Conservation (phyloP, 2,329 filamentous ascomycete genomes). For the Aphanocladium album region DNA sequence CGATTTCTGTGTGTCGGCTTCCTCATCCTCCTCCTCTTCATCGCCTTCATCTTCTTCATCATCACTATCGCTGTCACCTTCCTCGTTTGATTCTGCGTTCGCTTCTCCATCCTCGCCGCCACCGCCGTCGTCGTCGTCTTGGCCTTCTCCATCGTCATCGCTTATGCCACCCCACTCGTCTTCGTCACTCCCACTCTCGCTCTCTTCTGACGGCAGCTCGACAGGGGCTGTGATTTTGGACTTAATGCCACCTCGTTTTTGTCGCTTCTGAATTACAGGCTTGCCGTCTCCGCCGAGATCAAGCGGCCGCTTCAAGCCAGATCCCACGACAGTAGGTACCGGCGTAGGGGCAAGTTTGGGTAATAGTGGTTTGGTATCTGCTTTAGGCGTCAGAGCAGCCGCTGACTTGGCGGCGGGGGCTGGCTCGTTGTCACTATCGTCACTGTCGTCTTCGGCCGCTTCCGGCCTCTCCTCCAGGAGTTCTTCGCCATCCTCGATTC, state of each 20-base stretch:
- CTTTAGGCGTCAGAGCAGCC: constrained; percentile 10
- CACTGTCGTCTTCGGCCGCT: constrained; percentile 26
- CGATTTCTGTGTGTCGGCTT: constrained; percentile 23
- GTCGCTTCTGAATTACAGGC: constrained; percentile 77
- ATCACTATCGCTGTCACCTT: constrained; percentile 25
- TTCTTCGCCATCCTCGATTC: constrained; percentile 51
- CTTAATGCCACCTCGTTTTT: constrained; percentile 61
- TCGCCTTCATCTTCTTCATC: constrained; percentile 30
- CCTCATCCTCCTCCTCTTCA: constrained; percentile 28
- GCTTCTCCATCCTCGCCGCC: constrained; percentile 23
- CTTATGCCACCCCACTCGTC: constrained; percentile 61
- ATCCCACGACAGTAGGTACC: constrained; percentile 46
- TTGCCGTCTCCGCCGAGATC: constrained; percentile 73
- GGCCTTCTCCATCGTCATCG: constrained; percentile 36
- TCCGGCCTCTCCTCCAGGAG: constrained; percentile 42
- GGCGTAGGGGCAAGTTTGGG: constrained; percentile 9
- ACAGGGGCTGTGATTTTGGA: constrained; percentile 46
- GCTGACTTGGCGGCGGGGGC: constrained; percentile 10
- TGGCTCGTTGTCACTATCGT: constrained; percentile 21
- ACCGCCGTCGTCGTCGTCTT: constrained; percentile 21
- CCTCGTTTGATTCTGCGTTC: constrained; percentile 24
- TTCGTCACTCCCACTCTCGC: constrained; percentile 21
- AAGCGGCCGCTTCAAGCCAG: constrained; percentile 81
- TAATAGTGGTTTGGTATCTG: background rate
- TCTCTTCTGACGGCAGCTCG: constrained; percentile 34